phyloP scores from a whole-genome alignment of 1,284 basidiomycete genomes.

The Schizophyllum amplum region DNA sequence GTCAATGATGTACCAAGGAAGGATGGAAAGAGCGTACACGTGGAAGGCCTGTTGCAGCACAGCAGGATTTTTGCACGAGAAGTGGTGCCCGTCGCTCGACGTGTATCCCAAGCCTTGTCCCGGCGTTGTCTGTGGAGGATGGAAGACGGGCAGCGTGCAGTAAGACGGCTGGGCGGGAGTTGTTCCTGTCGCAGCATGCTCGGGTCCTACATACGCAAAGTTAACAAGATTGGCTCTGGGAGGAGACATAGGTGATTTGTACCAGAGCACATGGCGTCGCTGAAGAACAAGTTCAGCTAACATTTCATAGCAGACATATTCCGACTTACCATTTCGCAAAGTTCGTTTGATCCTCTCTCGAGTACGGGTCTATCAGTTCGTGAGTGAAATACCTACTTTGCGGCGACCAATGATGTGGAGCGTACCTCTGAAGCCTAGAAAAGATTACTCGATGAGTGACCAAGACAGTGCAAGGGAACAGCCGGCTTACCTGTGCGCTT shows the following conservation, averaged over 20 bases:
- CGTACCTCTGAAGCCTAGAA: constrained; percentile 28
- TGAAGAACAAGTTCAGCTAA: constrained; percentile 15
- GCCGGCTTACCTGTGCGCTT: constrained; percentile 36
- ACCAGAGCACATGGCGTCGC: constrained; percentile 51
- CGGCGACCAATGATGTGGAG: neutral
- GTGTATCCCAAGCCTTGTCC: constrained; percentile 35
- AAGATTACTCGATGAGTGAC: neutral
- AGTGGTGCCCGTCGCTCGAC: constrained; percentile 49
- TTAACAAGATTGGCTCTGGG: neutral
- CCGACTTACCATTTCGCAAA: constrained; percentile 47
- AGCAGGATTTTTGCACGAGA: constrained; percentile 46
- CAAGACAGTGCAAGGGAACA: neutral
- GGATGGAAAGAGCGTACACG: constrained; percentile 32
- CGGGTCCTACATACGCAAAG: constrained; percentile 28
- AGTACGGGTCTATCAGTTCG: constrained; percentile 48
- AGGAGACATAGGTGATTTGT: constrained; percentile 1
- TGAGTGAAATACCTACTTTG: neutral
- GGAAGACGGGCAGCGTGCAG: constrained; percentile 48
- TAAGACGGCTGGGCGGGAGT: constrained; percentile 41
- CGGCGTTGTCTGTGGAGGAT: constrained; percentile 27
- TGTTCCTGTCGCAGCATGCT: constrained; percentile 35
- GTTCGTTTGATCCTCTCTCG: constrained; percentile 40
- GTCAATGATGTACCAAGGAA: neutral
- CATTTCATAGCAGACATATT: neutral
- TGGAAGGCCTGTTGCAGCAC: constrained; percentile 49